Evolutionary conservation across 768 basidiomycete genomes (phyloP), one percentile per base, ranked within the genome.

Genomic region (Boletus rubroflammeus): DNA sequence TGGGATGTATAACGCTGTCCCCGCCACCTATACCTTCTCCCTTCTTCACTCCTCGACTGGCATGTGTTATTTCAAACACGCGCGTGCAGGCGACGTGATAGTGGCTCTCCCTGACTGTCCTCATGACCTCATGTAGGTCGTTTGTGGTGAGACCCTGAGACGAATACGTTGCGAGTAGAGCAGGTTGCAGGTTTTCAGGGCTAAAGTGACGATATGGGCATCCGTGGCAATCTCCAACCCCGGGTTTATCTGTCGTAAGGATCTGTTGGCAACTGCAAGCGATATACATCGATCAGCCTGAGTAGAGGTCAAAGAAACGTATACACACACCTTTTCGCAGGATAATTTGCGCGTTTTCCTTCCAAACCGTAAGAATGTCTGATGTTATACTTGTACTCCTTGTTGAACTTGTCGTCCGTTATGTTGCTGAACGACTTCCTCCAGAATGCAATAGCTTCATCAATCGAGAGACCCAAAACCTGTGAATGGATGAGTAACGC

Each of bases 11-110:
- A 23, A 98, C 89, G 56, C 83, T 89, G 64, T 97, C 95, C 0
- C 90, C 89, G 5, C 73, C 80, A 8, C 92, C 91, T 41, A 95
- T 62, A 0, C 96, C 97, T 14, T 97, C 92, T 2, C 94, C 94
- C 68, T 90, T 95, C 73, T 82, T 86, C 47, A 96, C 84, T 9
- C 88, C 84, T 56, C 69, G 74, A 19, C 69, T 68, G 23, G 77
- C 73, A 69, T 98, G 96, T 25, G 94, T 97, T 28, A 97, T 79
- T 74, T 99, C 97, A 70, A 93, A 99, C 21, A 98, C 93, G 23
- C 95, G 81, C 9, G 97, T 98, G 73, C 97, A 99, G 7, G 95
- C 96, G 42, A 98, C 88, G 68, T 99, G 96, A 69, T 85, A 96
- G 67, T 96, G 93, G 3, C 79, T 76, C 17, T 76, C 77, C 66